These are phyloP conservation scores for Neopestalotiopsis rosae DNA, from an alignment of 2,329 filamentous ascomycete genomes.

Conservation along the genomic window DNA sequence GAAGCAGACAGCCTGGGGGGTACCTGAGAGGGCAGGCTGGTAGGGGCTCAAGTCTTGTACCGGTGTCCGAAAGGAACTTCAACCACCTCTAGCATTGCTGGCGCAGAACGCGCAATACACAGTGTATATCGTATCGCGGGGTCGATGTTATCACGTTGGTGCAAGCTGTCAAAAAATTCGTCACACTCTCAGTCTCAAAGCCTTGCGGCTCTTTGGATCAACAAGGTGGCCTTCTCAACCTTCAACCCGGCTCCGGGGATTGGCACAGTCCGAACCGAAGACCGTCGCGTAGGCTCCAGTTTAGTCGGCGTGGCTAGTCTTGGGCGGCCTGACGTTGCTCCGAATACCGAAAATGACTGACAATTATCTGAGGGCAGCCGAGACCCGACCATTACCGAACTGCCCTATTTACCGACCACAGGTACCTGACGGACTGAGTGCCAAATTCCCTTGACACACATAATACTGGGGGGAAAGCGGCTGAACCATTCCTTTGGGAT, in stretches of 20 bases:
- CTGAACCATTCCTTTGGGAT: not conserved
- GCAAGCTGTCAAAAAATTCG: not conserved
- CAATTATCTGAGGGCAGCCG: not conserved
- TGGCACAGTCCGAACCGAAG: not conserved
- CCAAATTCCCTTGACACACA: not conserved
- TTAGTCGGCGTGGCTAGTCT: not conserved
- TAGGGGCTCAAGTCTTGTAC: not conserved
- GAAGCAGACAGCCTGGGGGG: not conserved
- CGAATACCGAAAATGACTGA: slow-evolving; percentile 14
- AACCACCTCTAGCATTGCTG: slow-evolving; percentile 1
- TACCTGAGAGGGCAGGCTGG: not conserved
- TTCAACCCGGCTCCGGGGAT: not conserved
- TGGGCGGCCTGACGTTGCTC: slow-evolving; percentile 16
- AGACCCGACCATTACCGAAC: not conserved
- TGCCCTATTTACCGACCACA: not conserved
- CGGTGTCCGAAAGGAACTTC: not conserved
- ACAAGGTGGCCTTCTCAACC: not conserved
- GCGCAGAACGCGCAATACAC: not conserved
- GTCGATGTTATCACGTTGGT: not conserved
- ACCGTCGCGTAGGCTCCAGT: slow-evolving; percentile 2
- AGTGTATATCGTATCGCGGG: too few relatives aligned
- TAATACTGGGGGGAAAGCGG: not conserved
- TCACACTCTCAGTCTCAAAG: not conserved
- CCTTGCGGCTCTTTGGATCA: slow-evolving; percentile 8
- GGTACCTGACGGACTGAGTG: not conserved